Evolutionary conservation across 805 yeast genomes (phyloP).

Genomic region (Cyberlindnera meyerae): DNA sequence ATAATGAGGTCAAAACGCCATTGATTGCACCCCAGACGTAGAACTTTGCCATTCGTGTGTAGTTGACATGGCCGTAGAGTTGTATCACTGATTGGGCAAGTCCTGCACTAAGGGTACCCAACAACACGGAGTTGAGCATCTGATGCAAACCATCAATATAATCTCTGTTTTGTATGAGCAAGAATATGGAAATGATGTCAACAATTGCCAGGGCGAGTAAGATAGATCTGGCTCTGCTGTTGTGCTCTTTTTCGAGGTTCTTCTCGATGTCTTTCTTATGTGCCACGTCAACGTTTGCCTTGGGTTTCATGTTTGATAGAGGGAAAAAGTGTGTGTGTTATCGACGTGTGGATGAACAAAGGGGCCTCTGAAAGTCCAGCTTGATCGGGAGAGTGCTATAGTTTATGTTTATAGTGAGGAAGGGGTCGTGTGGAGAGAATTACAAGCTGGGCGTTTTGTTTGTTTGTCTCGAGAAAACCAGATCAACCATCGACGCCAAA

Average conservation of each 20-base stretch:
- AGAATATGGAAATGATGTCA: conserved; percentile 7
- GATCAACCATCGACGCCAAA: too few species aligned
- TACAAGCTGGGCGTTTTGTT: too few species aligned
- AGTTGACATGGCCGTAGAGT: conserved; percentile 18
- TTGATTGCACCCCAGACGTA: conserved; percentile 56
- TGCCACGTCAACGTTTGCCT: conserved; percentile 9
- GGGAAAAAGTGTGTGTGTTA: background rate
- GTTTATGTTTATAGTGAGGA: too few species aligned
- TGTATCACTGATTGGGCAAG: conserved; percentile 24
- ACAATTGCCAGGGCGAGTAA: conserved; percentile 8
- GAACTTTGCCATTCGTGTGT: conserved; percentile 36
- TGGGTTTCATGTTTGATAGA: conserved; percentile 1
- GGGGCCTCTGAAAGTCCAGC: too few species aligned
- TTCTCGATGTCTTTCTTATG: conserved; percentile 18
- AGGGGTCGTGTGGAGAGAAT: too few species aligned
- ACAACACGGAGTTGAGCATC: conserved; percentile 20
- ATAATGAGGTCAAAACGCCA: conserved; percentile 48
- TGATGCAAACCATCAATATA: conserved; percentile 21
- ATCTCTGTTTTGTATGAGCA: conserved; percentile 21
- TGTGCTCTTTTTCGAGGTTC: conserved; percentile 8
- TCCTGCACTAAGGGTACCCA: conserved; percentile 23
- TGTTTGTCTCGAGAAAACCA: too few species aligned
- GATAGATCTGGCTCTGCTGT: conserved; percentile 7
- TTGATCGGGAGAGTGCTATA: too few species aligned
- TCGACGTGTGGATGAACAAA: too few species aligned